phyloP scores from a whole-genome alignment of 768 basidiomycete genomes.

The Boletus eberwhitei region DNA sequence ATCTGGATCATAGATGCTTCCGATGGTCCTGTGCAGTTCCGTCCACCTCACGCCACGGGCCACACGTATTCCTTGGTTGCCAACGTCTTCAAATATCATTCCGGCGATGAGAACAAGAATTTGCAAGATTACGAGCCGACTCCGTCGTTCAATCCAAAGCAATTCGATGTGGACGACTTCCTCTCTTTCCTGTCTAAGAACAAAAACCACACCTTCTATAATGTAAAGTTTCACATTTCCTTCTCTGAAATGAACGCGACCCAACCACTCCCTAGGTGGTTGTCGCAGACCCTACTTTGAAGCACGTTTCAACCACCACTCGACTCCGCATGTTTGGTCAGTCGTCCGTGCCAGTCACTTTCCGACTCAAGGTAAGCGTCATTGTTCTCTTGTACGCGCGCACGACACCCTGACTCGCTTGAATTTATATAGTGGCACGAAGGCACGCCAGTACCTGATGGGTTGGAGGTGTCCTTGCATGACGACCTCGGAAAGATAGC shows the following conservation, averaged over 20 bases:
- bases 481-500: too few relatives aligned
- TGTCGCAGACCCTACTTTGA: too few relatives aligned
- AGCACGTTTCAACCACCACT: too few relatives aligned
- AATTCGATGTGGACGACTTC: neutral
- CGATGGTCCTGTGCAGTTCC: neutral
- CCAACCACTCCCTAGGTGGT: neutral
- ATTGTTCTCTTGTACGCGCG: too few relatives aligned
- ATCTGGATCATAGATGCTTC: slow-evolving; percentile 1
- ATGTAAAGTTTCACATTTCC: neutral
- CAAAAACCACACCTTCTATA: neutral
- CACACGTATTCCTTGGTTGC: slow-evolving; percentile 8
- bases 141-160: neutral
- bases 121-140: neutral
- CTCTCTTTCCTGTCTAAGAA: neutral
- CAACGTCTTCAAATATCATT: neutral
- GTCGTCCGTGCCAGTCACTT: too few relatives aligned
- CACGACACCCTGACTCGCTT: too few relatives aligned
- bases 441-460: too few relatives aligned
- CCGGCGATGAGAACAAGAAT: neutral
- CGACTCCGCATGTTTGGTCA: too few relatives aligned
- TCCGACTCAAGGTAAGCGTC: too few relatives aligned
- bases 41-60: slow-evolving; percentile 5
- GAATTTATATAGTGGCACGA: too few relatives aligned
- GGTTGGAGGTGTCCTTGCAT: too few relatives aligned
- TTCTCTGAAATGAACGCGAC: neutral